These are phyloP conservation scores for Oxytropis ochrocephala DNA, from an alignment of 306 rosid genomes.

Conservation along the genomic window DNA sequence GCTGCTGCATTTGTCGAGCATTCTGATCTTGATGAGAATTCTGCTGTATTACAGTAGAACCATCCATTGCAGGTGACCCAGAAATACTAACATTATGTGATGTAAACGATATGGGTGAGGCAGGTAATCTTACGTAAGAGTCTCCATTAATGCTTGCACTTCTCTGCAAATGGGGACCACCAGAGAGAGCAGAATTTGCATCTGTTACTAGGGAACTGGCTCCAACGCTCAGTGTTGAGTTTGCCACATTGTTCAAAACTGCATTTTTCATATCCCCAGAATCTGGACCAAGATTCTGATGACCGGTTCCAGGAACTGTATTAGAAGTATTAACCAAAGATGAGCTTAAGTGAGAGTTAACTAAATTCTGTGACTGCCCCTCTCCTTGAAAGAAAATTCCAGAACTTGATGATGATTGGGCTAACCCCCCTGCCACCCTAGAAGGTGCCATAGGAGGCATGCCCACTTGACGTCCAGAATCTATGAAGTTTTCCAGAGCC, in stretches of 20 bases:
- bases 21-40: constrained; percentile 79
- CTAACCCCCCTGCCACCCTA: constrained; percentile 88
- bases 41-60: constrained; percentile 78
- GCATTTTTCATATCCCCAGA: constrained; percentile 91
- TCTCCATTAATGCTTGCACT: constrained; percentile 91
- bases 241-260: constrained; percentile 68
- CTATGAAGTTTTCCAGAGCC: constrained; percentile 76
- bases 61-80: constrained; percentile 89
- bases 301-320: constrained; percentile 67
- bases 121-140: constrained; percentile 78
- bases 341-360: constrained; percentile 83
- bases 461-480: constrained; percentile 62
- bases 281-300: constrained; percentile 70
- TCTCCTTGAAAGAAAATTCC: constrained; percentile 99
- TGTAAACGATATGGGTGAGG: constrained; percentile 94
- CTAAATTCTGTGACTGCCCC: constrained; percentile 67
- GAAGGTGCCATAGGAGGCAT: constrained; percentile 90
- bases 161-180: constrained; percentile 94
- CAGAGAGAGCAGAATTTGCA: constrained; percentile 93
- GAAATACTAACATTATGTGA: constrained; percentile 89
- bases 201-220: constrained; percentile 98
- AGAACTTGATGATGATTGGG: constrained; percentile 83
- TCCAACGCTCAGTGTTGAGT: constrained; percentile 93
- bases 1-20: constrained; percentile 66
- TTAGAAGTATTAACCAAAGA: constrained; percentile 76